Evolutionary conservation across 2,329 filamentous ascomycete species (phyloP).

Genomic region (Sarocladium oryzae): DNA sequence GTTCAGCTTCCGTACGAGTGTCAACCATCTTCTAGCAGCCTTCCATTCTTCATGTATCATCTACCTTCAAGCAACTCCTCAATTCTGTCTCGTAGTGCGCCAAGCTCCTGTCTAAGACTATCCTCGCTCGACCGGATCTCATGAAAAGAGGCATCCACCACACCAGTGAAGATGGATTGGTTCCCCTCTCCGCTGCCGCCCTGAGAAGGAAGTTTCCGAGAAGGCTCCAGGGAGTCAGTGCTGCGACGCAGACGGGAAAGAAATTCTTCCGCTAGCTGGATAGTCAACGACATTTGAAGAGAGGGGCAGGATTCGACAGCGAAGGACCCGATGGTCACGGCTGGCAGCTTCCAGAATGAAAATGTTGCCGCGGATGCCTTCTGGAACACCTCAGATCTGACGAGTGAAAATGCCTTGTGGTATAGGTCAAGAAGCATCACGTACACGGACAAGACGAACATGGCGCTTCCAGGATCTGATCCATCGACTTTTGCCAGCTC

Average conservation of each 20-base stretch:
- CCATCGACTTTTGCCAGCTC: constrained; percentile 18
- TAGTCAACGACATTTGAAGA: constrained; percentile 35
- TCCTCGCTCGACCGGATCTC: constrained; percentile 27
- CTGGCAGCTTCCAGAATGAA: constrained; percentile 32
- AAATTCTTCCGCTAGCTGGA: constrained; percentile 36
- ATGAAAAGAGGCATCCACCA: constrained; percentile 17
- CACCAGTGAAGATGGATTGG: constrained; percentile 16
- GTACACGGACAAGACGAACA: constrained; percentile 33
- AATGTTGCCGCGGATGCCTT: constrained; percentile 20
- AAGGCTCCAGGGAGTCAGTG: constrained; percentile 23
- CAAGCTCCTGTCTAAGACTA: constrained; percentile 25
- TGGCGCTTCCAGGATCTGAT: constrained; percentile 29
- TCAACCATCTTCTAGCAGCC: neutral
- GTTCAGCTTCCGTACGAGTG: constrained; percentile 4
- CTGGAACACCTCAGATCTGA: constrained; percentile 26
- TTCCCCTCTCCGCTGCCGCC: constrained; percentile 7
- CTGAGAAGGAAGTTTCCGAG: constrained; percentile 12
- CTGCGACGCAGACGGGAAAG: constrained; percentile 27
- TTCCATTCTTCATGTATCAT: neutral
- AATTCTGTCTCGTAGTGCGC: constrained; percentile 26
- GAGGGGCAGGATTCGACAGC: constrained; percentile 31
- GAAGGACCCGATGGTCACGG: constrained; percentile 34
- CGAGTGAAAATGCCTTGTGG: constrained; percentile 30
- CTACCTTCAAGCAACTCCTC: constrained; percentile 24
- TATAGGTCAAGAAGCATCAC: constrained; percentile 34